These are phyloP conservation scores for Psilocybe cubensis DNA, from an alignment of 768 basidiomycete genomes.

Conservation along the genomic window DNA sequence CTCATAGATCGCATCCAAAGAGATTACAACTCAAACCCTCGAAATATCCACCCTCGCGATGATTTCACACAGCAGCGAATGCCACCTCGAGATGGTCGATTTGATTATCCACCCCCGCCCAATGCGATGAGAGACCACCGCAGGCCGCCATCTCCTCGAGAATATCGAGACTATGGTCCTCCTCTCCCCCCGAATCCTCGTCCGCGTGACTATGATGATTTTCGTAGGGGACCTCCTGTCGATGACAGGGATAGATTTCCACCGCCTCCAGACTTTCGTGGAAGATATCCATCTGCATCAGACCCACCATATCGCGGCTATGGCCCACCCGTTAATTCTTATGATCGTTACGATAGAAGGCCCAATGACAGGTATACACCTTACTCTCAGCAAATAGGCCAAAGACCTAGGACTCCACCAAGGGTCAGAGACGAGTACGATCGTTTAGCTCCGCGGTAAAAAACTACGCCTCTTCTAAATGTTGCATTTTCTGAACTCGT, in stretches of 20 bases:
- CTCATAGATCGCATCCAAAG: conserved; percentile 64
- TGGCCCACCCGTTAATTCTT: conserved; percentile 51
- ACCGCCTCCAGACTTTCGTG: conserved; percentile 56
- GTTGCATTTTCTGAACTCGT: neutral
- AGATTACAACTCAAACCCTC: conserved; percentile 59
- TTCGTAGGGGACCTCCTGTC: conserved; percentile 49
- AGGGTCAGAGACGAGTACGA: conserved; percentile 69
- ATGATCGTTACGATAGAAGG: conserved; percentile 67
- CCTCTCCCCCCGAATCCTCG: conserved; percentile 47
- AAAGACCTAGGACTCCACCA: conserved; percentile 62
- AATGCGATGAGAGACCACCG: conserved; percentile 55
- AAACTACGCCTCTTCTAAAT: conserved; percentile 5
- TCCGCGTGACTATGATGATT: conserved; percentile 75
- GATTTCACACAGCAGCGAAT: conserved; percentile 53
- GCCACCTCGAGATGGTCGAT: conserved; percentile 60
- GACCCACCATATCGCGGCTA: conserved; percentile 59
- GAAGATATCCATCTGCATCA: conserved; percentile 58
- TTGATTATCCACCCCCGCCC: conserved; percentile 58
- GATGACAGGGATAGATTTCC: conserved; percentile 56
- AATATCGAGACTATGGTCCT: conserved; percentile 67
- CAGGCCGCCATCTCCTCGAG: conserved; percentile 65
- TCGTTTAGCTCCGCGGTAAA: conserved; percentile 59
- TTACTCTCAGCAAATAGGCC: conserved; percentile 49
- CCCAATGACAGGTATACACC: conserved; percentile 51
- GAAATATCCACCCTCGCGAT: conserved; percentile 52